These are phyloP conservation scores for Cairneyella variabilis DNA, from an alignment of 495 filamentous ascomycete genomes.

Conservation along the genomic window DNA sequence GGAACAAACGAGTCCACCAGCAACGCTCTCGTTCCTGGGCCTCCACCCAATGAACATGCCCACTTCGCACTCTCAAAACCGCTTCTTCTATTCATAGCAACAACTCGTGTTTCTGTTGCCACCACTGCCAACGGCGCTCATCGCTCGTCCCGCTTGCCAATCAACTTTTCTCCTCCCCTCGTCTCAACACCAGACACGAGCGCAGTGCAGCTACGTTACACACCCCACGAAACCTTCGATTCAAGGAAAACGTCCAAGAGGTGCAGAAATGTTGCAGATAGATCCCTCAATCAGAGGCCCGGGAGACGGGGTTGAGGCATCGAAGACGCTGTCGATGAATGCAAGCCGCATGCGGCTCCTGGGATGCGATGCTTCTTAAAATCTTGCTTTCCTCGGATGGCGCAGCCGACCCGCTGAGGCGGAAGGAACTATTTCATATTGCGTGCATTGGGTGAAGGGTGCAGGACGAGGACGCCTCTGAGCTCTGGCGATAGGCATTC, in stretches of 20 bases:
- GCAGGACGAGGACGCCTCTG: too few relatives aligned
- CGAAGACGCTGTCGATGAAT: too few relatives aligned
- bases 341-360: too few relatives aligned
- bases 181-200: too few relatives aligned
- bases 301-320: not conserved
- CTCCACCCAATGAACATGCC: not conserved
- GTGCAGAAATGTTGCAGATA: not conserved
- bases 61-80: too few relatives aligned
- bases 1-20: not conserved
- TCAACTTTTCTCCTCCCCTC: not conserved
- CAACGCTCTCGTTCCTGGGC: not conserved
- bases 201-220: not conserved
- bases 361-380: too few relatives aligned
- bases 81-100: not conserved
- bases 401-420: too few relatives aligned
- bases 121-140: not conserved
- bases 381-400: too few relatives aligned
- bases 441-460: too few relatives aligned
- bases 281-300: not conserved
- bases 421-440: too few relatives aligned
- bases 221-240: not conserved
- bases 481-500: too few relatives aligned
- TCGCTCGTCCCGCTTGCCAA: not conserved
- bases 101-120: not conserved
- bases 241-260: not conserved